Evolutionary conservation across 2,329 filamentous ascomycete genomes (phyloP).

Genomic region (Aspergillus sp.): DNA sequence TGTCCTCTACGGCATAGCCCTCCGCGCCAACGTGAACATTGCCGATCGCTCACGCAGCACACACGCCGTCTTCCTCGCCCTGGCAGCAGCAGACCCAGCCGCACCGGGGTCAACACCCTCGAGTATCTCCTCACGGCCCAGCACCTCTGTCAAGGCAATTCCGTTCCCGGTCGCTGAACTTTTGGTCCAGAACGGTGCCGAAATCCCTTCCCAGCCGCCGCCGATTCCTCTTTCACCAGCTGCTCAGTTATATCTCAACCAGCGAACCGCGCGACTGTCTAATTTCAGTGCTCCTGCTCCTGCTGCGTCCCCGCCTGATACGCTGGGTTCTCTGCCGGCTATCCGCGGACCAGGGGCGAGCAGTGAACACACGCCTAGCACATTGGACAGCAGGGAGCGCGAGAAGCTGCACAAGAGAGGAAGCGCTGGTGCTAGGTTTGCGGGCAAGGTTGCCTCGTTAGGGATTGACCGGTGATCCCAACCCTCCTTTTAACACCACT

Average conservation of each 20-base stretch:
- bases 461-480: slow-evolving; percentile 44
- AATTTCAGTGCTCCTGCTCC: slow-evolving; percentile 42
- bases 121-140: slow-evolving; percentile 33
- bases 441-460: slow-evolving; percentile 52
- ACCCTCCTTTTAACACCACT: slow-evolving; percentile 3
- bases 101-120: slow-evolving; percentile 61
- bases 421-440: slow-evolving; percentile 74
- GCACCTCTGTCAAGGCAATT: slow-evolving; percentile 51
- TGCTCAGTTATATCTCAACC: slow-evolving; percentile 82
- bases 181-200: slow-evolving; percentile 89
- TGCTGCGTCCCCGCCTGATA: slow-evolving; percentile 56
- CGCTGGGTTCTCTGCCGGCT: slow-evolving; percentile 64
- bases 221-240: slow-evolving; percentile 82
- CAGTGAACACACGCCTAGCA: slow-evolving; percentile 36
- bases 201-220: slow-evolving; percentile 75
- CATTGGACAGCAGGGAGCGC: slow-evolving; percentile 56
- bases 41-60: slow-evolving; percentile 85
- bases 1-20: slow-evolving; percentile 85
- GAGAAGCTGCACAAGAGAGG: slow-evolving; percentile 79
- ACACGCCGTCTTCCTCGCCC: slow-evolving; percentile 85
- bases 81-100: slow-evolving; percentile 90
- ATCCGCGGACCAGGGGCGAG: slow-evolving; percentile 42
- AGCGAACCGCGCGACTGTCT: slow-evolving; percentile 58
- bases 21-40: slow-evolving; percentile 84
- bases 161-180: slow-evolving; percentile 91